Percentiles rank a stretch among this genome's conserved stretches.
Conservation (phyloP, 2,329 filamentous ascomycete genomes). For the Lecanoromycetidae sp. region DNA sequence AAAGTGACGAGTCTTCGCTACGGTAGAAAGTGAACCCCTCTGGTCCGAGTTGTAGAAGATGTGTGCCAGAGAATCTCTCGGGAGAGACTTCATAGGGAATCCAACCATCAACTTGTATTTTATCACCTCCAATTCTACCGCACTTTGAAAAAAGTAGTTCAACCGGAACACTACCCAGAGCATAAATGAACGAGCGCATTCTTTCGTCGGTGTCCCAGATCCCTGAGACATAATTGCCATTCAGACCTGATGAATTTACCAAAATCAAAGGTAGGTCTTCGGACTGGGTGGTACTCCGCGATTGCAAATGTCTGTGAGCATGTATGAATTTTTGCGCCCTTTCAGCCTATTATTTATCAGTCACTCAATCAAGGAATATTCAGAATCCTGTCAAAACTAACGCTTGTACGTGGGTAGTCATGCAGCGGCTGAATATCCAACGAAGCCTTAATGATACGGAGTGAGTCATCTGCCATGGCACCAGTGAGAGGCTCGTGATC, state of each 20-base stretch:
- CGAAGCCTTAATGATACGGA: neutral
- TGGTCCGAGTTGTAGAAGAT: neutral
- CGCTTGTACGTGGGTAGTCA: neutral
- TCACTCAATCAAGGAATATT: too few species aligned
- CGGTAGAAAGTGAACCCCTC: neutral
- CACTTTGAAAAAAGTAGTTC: conserved; percentile 1
- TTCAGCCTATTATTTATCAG: neutral
- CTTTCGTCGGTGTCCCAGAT: neutral
- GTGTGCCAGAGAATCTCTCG: neutral
- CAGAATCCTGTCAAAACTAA: too few species aligned
- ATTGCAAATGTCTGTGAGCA: neutral
- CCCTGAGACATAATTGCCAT: neutral
- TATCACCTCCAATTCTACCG: neutral
- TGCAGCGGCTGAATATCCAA: neutral
- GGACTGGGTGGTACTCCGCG: neutral
- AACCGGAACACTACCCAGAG: neutral
- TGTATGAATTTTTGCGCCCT: neutral
- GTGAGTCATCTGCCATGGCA: too few species aligned
- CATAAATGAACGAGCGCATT: neutral
- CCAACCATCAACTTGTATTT: neutral
- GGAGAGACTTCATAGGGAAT: neutral
- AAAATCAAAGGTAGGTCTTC: neutral
- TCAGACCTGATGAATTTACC: neutral
- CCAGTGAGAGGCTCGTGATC: neutral
- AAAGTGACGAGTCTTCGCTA: neutral